These are phyloP conservation scores for Monilinia polystroma DNA, from an alignment of 2,329 filamentous ascomycete species.

Conservation along the genomic window DNA sequence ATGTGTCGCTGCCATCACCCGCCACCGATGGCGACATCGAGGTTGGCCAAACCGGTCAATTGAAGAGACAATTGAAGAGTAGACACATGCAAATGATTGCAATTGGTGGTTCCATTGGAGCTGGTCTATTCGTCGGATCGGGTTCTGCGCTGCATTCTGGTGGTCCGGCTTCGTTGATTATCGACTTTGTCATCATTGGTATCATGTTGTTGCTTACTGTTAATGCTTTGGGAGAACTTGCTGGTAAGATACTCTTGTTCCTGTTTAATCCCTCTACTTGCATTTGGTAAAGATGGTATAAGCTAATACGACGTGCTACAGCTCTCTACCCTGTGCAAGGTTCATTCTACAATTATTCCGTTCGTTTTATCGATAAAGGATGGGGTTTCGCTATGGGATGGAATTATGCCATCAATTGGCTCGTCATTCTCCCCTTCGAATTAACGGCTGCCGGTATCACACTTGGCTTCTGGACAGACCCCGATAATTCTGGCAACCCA, in stretches of 20 bases:
- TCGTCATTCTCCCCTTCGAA: slow-evolving; percentile 78
- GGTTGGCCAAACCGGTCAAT: slow-evolving; percentile 36
- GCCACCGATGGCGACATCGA: slow-evolving; percentile 30
- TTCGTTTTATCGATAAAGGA: slow-evolving; percentile 88
- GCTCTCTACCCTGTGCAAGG: slow-evolving; percentile 82
- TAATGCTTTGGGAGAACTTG: slow-evolving; percentile 87
- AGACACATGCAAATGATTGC: slow-evolving; percentile 54
- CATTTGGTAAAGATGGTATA: not conserved
- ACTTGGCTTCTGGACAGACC: slow-evolving; percentile 73
- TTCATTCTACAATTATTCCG: slow-evolving; percentile 89
- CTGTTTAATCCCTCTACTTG: not conserved
- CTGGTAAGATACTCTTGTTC: slow-evolving; percentile 57
- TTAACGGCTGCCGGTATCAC: slow-evolving; percentile 84
- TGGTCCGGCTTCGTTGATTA: slow-evolving; percentile 71
- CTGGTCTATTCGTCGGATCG: slow-evolving; percentile 51
- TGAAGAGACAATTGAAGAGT: slow-evolving; percentile 45
- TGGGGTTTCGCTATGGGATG: slow-evolving; percentile 96
- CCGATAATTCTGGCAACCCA: slow-evolving; percentile 44
- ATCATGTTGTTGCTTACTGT: slow-evolving; percentile 61
- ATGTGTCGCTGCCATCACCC: slow-evolving; percentile 10
- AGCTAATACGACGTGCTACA: slow-evolving; percentile 15
- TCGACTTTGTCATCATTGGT: slow-evolving; percentile 77
- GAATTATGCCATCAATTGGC: slow-evolving; percentile 89
- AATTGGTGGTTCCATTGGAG: slow-evolving; percentile 51
- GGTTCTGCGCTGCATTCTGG: slow-evolving; percentile 45